Evolutionary conservation across 176 grass and related monocot genomes (phyloP).

Genomic region (Cenchrus americanus): DNA sequence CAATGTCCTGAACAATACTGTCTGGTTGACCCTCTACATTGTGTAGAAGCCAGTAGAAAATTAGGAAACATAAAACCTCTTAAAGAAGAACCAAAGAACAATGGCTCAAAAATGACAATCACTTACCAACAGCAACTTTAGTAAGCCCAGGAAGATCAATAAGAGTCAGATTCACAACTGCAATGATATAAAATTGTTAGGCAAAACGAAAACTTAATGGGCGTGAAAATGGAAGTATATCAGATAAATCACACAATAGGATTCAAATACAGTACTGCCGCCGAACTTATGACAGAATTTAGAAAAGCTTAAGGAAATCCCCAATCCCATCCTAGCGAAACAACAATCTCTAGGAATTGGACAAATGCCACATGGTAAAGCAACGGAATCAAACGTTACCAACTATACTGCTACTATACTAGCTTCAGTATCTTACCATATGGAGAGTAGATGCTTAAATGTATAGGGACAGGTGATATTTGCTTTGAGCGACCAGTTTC

Average conservation of each 20-base stretch:
- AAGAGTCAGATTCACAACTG: slow-evolving; percentile 99
- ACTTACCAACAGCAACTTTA: slow-evolving; percentile 95
- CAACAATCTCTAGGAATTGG: slow-evolving; percentile 15
- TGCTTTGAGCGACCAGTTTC: slow-evolving; percentile 84
- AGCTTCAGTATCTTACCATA: slow-evolving; percentile 52
- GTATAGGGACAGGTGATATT: slow-evolving; percentile 91
- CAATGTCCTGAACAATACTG: slow-evolving; percentile 82
- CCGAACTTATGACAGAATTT: neutral
- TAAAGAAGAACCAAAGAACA: slow-evolving; percentile 37
- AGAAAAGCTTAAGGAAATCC: slow-evolving; percentile 18
- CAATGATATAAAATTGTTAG: slow-evolving; percentile 49
- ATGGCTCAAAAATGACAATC: slow-evolving; percentile 7
- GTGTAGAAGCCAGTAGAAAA: slow-evolving; percentile 20
- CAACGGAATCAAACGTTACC: neutral
- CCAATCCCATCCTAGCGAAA: slow-evolving; percentile 31
- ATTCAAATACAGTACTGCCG: neutral
- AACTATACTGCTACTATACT: neutral
- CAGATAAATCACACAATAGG: neutral
- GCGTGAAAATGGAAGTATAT: neutral
- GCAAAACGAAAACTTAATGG: neutral
- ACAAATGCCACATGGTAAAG: slow-evolving; percentile 2
- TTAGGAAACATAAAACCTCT: slow-evolving; percentile 20
- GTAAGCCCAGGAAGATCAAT: slow-evolving; percentile 99
- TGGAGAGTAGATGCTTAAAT: slow-evolving; percentile 88
- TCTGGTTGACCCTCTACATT: slow-evolving; percentile 87